Evolutionary conservation across 2,329 filamentous ascomycete species (phyloP), one percentile per base, ranked within the genome.

Genomic region (Orbilia blumenaviensis): DNA sequence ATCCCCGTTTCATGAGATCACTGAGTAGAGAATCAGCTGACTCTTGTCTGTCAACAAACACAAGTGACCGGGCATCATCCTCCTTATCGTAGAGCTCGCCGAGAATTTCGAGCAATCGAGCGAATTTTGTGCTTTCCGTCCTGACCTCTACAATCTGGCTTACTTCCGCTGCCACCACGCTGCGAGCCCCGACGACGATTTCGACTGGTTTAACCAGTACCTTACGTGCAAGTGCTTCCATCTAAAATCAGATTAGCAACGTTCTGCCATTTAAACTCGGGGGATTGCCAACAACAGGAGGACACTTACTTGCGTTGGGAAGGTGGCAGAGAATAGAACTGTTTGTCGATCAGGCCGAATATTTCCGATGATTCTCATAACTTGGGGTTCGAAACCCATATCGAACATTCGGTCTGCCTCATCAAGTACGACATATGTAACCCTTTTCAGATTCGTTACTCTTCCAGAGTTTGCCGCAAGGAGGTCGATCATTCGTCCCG

Each of bases 371-470:
- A 99, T 98, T 87, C 98, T 98, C 86, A 95, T 93, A 81, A 99
- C 98, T 84, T 98, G 95, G 80, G 95, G 95, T 86, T 99, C 95
- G 85, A 99, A 98, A 89, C 95, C 95, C 95, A 99, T 99, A 86
- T 99, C 95, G 83, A 99, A 88, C 95, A 99, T 99, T 82, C 95
- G 94, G 86, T 99, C 95, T 83, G 95, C 95, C 87, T 99, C 95
- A 81, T 99, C 95, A 78, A 99, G 93, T 80, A 98, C 95, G 71
- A 99, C 88, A 86, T 99, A 99, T 68, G 95, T 99, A 78, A 98
- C 94, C 84, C 95, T 93, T 80, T 94, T 94, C 78, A 99, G 89
- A 86, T 99, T 98, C 81, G 95, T 99, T 88, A 96, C 96, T 29
- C 80, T 78, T 36, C 80, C 80, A 14, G 79, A 80, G 84, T 94